Percentiles rank a stretch among this genome's conserved stretches.
Conservation (phyloP, 176 grass and related monocot species). For the Aegilops sharonensis region DNA sequence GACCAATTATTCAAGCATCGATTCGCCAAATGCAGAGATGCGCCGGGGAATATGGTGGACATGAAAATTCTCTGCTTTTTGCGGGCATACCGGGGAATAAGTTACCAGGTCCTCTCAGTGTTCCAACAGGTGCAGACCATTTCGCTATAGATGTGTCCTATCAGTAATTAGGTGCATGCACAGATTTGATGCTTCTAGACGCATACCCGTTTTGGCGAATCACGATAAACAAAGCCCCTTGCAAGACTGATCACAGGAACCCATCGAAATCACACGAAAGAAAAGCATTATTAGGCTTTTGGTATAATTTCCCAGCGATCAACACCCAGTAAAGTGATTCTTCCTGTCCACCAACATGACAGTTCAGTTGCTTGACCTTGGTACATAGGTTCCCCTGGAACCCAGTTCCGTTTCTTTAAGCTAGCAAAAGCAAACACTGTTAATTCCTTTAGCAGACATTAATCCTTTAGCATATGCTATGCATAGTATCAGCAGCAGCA, state of each 20-base stretch:
- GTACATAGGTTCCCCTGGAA: slow-evolving; percentile 28
- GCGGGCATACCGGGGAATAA: not conserved
- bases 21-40: slow-evolving; percentile 33
- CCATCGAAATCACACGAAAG: slow-evolving; percentile 47
- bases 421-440: slow-evolving; percentile 23
- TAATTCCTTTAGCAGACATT: slow-evolving; percentile 4
- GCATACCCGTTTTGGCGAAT: slow-evolving; percentile 34
- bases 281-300: slow-evolving; percentile 30
- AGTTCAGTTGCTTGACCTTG: slow-evolving; percentile 35
- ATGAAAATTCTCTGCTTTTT: slow-evolving; percentile 20
- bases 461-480: slow-evolving; percentile 8
- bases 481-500: slow-evolving; percentile 17
- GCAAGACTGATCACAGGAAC: slow-evolving; percentile 4
- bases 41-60: slow-evolving; percentile 16
- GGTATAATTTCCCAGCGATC: slow-evolving; percentile 28
- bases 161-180: slow-evolving; percentile 22
- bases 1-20: slow-evolving; percentile 8
- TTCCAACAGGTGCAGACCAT: slow-evolving; percentile 1
- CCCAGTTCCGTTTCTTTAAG: slow-evolving; percentile 40
- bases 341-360: slow-evolving; percentile 45
- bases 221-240: slow-evolving; percentile 8
- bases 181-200: slow-evolving; percentile 37
- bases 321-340: slow-evolving; percentile 43
- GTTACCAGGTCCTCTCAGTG: not conserved
- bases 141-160: slow-evolving; percentile 23